Percentiles rank a stretch among this genome's conserved stretches.
These are phyloP conservation scores for Populus tremula DNA, from an alignment of 345 rosid genomes.

Conservation along the genomic window DNA sequence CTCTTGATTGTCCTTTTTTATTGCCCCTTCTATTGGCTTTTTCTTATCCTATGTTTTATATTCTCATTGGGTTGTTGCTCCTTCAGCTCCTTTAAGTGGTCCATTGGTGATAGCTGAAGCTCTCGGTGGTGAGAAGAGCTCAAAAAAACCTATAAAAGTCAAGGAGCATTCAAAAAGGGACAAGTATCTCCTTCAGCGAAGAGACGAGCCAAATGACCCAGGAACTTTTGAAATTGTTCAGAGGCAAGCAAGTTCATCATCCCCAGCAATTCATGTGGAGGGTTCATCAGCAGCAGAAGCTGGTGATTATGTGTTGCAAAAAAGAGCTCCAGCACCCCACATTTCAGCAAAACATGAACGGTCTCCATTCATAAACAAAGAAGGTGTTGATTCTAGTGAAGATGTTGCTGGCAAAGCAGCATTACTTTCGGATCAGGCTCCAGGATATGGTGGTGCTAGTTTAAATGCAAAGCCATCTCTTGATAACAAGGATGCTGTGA, in stretches of 20 bases:
- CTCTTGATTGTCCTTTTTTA: background rate
- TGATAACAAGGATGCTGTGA: conserved; percentile 21
- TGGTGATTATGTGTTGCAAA: conserved; percentile 72
- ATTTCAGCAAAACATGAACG: conserved; percentile 39
- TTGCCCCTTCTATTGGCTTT: background rate
- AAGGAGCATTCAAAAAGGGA: conserved; percentile 80
- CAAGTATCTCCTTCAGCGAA: conserved; percentile 71
- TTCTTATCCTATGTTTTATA: conserved; percentile 14
- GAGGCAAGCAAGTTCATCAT: conserved; percentile 39
- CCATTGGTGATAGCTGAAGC: conserved; percentile 90
- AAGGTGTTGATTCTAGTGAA: conserved; percentile 33
- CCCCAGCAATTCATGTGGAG: conserved; percentile 34
- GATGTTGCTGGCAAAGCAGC: conserved; percentile 34
- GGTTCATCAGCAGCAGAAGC: conserved; percentile 38
- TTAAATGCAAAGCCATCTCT: conserved; percentile 29
- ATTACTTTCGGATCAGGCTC: conserved; percentile 22
- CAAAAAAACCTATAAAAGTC: conserved; percentile 60
- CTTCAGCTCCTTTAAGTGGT: conserved; percentile 92
- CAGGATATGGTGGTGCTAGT: conserved; percentile 10
- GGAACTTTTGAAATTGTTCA: conserved; percentile 31
- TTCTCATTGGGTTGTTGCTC: conserved; percentile 17
- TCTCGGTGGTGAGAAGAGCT: conserved; percentile 55
- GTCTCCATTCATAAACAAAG: conserved; percentile 31
- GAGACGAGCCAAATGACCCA: conserved; percentile 56
- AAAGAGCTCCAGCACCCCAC: conserved; percentile 45